Conservation (phyloP, 2,329 filamentous ascomycete species). For the Venturia pyrina region DNA sequence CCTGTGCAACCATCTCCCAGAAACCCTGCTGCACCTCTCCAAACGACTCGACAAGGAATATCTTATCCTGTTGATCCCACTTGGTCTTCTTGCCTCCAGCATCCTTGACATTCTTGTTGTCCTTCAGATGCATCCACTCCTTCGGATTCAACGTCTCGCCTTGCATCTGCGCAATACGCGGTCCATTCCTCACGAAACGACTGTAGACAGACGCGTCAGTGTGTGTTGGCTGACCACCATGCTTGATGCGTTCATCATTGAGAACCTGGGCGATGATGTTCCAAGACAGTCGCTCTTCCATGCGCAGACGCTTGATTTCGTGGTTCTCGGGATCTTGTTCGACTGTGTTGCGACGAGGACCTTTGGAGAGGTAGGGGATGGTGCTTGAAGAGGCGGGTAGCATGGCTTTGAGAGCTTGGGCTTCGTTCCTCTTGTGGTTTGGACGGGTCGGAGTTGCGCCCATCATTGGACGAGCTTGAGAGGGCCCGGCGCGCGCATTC, state of each 20-base stretch:
- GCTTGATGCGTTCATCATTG: slow-evolving; percentile 12
- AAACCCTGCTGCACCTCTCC: slow-evolving; percentile 5
- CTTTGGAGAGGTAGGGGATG: not conserved
- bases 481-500: not conserved
- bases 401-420: slow-evolving; percentile 3
- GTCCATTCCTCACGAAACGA: slow-evolving; percentile 25
- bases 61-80: slow-evolving; percentile 2
- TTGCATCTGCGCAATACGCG: slow-evolving; percentile 18
- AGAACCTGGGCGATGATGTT: slow-evolving; percentile 20
- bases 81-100: not conserved
- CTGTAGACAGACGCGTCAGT: slow-evolving; percentile 26
- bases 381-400: not conserved
- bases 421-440: not conserved
- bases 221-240: slow-evolving; percentile 14
- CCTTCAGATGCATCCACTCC: slow-evolving; percentile 25
- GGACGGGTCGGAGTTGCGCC: not conserved
- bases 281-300: slow-evolving; percentile 20
- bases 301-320: slow-evolving; percentile 24
- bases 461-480: not conserved
- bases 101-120: slow-evolving; percentile 1
- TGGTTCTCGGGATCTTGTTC: slow-evolving; percentile 24
- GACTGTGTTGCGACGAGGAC: not conserved
- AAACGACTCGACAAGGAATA: slow-evolving; percentile 4
- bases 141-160: slow-evolving; percentile 25
- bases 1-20: slow-evolving; percentile 1